Conservation (phyloP, 163 green algal genomes). For the Scenedesmus sp. region DNA sequence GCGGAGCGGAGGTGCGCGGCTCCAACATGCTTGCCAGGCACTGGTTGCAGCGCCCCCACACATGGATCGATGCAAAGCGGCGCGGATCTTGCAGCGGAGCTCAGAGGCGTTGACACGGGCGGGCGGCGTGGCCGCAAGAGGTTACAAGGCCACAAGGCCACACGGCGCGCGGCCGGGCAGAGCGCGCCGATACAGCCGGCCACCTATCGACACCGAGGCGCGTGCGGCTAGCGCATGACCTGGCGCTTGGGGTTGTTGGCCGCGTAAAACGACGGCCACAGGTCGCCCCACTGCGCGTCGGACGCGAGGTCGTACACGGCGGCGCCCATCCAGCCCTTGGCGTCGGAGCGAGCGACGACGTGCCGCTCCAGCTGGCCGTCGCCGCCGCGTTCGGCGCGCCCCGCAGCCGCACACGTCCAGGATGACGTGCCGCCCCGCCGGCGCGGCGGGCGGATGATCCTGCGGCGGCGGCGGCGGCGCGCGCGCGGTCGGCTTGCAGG, state of each 20-base stretch:
- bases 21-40: too few species aligned
- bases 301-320: constrained; percentile 68
- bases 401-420: constrained; percentile 70
- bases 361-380: constrained; percentile 59
- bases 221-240: neutral
- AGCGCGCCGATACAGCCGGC: too few species aligned
- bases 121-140: too few species aligned
- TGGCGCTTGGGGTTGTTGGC: constrained; percentile 44
- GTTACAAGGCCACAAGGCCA: too few species aligned
- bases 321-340: constrained; percentile 56
- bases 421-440: constrained; percentile 72
- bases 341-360: constrained; percentile 59
- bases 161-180: too few species aligned
- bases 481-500: neutral
- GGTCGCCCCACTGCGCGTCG: constrained; percentile 70
- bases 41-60: too few species aligned
- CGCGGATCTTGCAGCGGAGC: too few species aligned
- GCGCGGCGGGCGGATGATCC: constrained; percentile 66
- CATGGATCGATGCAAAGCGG: too few species aligned
- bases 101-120: too few species aligned
- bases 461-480: constrained; percentile 24
- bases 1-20: too few species aligned
- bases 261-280: constrained; percentile 75
- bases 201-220: neutral
- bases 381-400: neutral